Percentiles rank a stretch among this genome's conserved stretches.
These are phyloP conservation scores for Cucumis melo DNA, from an alignment of 306 rosid species.

Conservation along the genomic window DNA sequence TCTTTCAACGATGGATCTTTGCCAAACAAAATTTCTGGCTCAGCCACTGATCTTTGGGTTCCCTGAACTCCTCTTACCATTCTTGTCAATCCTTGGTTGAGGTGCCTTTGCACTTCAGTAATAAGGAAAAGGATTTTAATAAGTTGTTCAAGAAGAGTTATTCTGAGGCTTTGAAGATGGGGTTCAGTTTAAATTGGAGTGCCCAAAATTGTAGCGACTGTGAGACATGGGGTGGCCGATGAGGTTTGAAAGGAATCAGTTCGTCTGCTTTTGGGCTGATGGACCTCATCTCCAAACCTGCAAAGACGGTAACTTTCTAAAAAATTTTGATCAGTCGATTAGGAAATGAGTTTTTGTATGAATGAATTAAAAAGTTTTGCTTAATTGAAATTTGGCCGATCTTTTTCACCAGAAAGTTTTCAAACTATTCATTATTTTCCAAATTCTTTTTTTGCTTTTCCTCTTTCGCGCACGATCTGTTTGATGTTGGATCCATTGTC, in stretches of 20 bases:
- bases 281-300: too few species aligned
- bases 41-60: not conserved
- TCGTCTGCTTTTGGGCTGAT: too few species aligned
- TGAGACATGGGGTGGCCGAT: slow-evolving; percentile 39
- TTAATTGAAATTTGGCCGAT: too few species aligned
- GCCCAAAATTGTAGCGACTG: slow-evolving; percentile 36
- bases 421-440: too few species aligned
- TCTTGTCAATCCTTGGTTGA: slow-evolving; percentile 29
- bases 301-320: too few species aligned
- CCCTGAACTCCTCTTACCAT: slow-evolving; percentile 16
- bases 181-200: slow-evolving; percentile 51
- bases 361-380: not conserved
- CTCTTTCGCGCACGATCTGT: too few species aligned
- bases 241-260: too few species aligned
- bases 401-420: too few species aligned
- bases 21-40: not conserved
- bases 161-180: slow-evolving; percentile 40
- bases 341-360: too few species aligned
- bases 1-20: slow-evolving; percentile 30
- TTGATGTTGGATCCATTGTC: too few species aligned
- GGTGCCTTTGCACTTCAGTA: slow-evolving; percentile 18
- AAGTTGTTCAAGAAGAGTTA: slow-evolving; percentile 25
- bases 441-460: too few species aligned
- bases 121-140: slow-evolving; percentile 1
- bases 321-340: too few species aligned